Conservation (phyloP, 495 filamentous ascomycete genomes). For the Xylaria nigripes region DNA sequence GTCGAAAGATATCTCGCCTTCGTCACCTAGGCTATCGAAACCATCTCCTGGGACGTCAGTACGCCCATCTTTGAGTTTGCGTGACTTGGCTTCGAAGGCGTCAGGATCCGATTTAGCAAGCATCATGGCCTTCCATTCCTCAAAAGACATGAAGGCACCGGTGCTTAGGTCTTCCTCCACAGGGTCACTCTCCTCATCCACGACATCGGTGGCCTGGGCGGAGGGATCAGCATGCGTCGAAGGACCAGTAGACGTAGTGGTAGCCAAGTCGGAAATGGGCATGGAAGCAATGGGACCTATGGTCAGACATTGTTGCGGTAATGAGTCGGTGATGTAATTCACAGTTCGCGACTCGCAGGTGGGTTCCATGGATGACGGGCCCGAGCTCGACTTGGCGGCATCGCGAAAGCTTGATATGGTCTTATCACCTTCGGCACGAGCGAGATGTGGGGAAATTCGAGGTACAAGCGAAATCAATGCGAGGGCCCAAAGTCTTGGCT, state of each 20-base stretch:
- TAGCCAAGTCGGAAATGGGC: constrained; percentile 13
- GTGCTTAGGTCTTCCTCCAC: constrained; percentile 56
- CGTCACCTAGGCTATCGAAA: constrained; percentile 55
- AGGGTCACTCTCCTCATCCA: constrained; percentile 15
- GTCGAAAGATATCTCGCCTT: constrained; percentile 83
- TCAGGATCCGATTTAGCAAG: constrained; percentile 80
- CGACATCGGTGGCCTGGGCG: constrained; percentile 3
- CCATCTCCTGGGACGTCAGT: constrained; percentile 24
- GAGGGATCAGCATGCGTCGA: constrained; percentile 7
- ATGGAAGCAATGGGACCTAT: constrained; percentile 29
- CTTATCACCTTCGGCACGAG: constrained; percentile 13
- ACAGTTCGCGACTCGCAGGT: constrained; percentile 59
- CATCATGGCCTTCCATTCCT: constrained; percentile 97
- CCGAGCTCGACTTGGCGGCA: constrained; percentile 9
- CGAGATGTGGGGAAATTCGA: constrained; percentile 7
- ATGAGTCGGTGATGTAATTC: constrained; percentile 72
- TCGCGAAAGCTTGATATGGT: constrained; percentile 12
- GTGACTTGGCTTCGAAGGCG: constrained; percentile 58
- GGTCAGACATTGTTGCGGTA: constrained; percentile 69
- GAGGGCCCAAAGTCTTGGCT: constrained; percentile 13
- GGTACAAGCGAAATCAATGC: constrained; percentile 9
- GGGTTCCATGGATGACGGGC: constrained; percentile 8
- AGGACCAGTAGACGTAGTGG: constrained; percentile 10
- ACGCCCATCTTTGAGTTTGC: constrained; percentile 32
- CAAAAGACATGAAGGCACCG: constrained; percentile 88